Evolutionary conservation across 106 monocot genomes (phyloP).

Genomic region (Platanthera zijinensis): DNA sequence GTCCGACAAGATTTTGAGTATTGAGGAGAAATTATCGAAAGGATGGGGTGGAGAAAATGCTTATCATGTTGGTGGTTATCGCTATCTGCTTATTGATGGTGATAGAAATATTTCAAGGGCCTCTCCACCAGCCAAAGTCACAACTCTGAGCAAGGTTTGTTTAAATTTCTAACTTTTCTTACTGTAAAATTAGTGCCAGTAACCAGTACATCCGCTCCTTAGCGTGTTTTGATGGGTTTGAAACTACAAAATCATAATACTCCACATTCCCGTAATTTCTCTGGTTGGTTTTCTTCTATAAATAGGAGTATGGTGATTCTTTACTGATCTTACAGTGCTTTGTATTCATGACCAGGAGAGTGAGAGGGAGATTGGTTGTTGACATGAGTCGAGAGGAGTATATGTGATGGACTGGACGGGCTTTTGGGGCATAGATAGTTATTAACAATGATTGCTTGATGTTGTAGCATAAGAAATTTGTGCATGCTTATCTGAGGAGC

Average conservation of each 20-base stretch:
- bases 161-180: background rate
- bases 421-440: too few species aligned
- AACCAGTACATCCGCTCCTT: background rate
- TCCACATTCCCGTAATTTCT: background rate
- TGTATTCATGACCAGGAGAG: background rate
- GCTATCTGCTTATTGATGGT: constrained; percentile 69
- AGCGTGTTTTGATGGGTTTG: background rate
- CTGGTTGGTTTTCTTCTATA: background rate
- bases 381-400: background rate
- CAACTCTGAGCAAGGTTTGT: constrained; percentile 76
- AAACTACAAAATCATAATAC: background rate
- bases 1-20: constrained; percentile 54
- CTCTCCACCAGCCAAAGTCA: constrained; percentile 87
- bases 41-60: constrained; percentile 98
- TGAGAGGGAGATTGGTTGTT: background rate
- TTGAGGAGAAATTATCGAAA: constrained; percentile 78
- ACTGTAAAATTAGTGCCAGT: background rate
- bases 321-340: background rate
- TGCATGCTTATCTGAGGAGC: too few species aligned
- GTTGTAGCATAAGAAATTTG: too few species aligned
- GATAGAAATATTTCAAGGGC: constrained; percentile 72
- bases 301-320: background rate
- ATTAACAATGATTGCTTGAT: too few species aligned
- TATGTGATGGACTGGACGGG: too few species aligned
- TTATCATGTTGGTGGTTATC: constrained; percentile 94